Evolutionary conservation across 805 yeast species (phyloP), one percentile per base, ranked within the genome.

Genomic region (Yamadazyma laniorum): DNA sequence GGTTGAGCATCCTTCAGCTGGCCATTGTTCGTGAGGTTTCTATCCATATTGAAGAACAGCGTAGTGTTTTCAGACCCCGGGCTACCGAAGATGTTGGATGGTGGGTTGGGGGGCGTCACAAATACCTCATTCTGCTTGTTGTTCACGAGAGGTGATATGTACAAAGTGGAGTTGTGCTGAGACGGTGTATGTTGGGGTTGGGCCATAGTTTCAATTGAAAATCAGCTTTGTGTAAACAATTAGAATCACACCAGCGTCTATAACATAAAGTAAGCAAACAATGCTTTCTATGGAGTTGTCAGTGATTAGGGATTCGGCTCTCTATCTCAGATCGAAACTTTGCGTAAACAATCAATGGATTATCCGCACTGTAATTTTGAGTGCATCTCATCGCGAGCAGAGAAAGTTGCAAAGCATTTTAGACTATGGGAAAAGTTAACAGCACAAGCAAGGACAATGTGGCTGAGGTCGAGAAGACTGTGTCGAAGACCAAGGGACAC

Each of bases 151-250:
- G 93, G 91, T 3, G 90, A 82, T 18, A 85, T 82, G 18, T 82
- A 82, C 33, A 85, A 59, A 3, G 89, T 82, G 1, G 91, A 83
- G 45, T 77, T 82, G 55, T 81, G 84, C 48, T 82, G 90, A 17
- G 82, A 72, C 16, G 64, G 64, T 1, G 64, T 58, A 35, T 48
- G 56, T 29, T 57, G 61, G 26, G 51, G 47, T 30, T 52, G 58
- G 3, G 45, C 56, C 56, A 53, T 55, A 5, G n/a, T n/a, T 6
- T 26, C 25, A 22, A 22, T 22, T 22, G 25, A 22, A 12, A 22
- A 22, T 22, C 25, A 22, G n/a, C n/a, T n/a, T n/a, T n/a, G n/a
- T n/a, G n/a, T n/a, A n/a, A n/a, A n/a, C n/a, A n/a, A n/a, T n/a
- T n/a, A n/a, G n/a, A n/a, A n/a, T n/a, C n/a, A n/a, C n/a, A n/a